A percentile compares a stretch with the other conserved stretches of the same genome.
These are phyloP conservation scores for Exophiala sideris DNA, from an alignment of 2,329 filamentous ascomycete species.

Conservation along the genomic window DNA sequence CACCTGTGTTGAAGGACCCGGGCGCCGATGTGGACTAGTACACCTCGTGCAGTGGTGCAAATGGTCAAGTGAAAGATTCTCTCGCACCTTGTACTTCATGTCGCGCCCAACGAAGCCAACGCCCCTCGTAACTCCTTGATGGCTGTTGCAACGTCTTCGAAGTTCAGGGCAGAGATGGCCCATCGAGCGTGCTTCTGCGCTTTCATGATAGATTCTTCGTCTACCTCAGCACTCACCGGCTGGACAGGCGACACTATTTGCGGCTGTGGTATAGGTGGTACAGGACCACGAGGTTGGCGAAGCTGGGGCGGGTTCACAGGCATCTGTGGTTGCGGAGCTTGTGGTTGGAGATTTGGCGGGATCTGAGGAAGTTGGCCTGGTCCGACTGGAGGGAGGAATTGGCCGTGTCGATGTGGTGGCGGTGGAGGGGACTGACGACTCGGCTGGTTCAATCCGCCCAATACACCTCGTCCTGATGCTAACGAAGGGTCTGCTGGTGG, in stretches of 20 bases:
- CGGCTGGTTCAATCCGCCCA: constrained; percentile 14
- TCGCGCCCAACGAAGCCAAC: constrained; percentile 65
- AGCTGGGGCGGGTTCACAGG: constrained; percentile 19
- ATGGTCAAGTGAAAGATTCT: not conserved
- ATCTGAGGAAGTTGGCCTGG: constrained; percentile 17
- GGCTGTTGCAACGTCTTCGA: constrained; percentile 90
- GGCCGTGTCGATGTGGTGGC: constrained; percentile 23
- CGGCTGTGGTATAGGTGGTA: constrained; percentile 14
- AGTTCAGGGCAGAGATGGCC: constrained; percentile 94
- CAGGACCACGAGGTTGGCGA: constrained; percentile 17
- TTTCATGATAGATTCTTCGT: constrained; percentile 71
- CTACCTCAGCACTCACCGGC: constrained; percentile 33
- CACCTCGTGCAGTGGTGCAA: too few species aligned
- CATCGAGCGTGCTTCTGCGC: constrained; percentile 96
- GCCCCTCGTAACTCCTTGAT: constrained; percentile 79
- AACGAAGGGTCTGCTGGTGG: constrained; percentile 13
- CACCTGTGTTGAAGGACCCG: too few species aligned
- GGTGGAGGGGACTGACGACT: constrained; percentile 18
- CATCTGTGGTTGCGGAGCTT: constrained; percentile 15
- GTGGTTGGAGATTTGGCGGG: constrained; percentile 29
- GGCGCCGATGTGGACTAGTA: too few species aligned
- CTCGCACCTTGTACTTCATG: constrained; percentile 34
- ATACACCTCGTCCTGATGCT: constrained; percentile 8
- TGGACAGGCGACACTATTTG: constrained; percentile 17
- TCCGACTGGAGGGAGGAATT: constrained; percentile 11